phyloP scores from a whole-genome alignment of 2,329 filamentous ascomycete genomes.

The Ascochyta viciae-villosae region DNA sequence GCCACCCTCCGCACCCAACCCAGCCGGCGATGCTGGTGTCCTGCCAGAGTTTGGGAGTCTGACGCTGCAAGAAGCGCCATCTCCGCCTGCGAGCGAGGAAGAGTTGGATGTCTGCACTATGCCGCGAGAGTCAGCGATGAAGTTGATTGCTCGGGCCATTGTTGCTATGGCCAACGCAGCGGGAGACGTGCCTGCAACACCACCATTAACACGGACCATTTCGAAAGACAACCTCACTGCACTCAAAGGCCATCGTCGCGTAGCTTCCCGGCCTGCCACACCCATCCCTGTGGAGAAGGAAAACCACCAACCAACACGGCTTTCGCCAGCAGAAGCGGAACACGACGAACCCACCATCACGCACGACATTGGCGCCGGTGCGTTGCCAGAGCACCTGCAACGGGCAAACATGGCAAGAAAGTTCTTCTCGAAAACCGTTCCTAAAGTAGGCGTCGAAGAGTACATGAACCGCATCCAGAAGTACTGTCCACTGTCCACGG shows the following conservation, averaged over 20 bases:
- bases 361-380: constrained; percentile 65
- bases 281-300: constrained; percentile 51
- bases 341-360: constrained; percentile 56
- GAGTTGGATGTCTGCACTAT: constrained; percentile 76
- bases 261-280: constrained; percentile 48
- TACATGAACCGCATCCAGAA: constrained; percentile 87
- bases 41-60: constrained; percentile 46
- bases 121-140: constrained; percentile 75
- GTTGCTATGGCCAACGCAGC: constrained; percentile 71
- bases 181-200: constrained; percentile 82
- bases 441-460: constrained; percentile 80
- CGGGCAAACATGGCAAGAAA: constrained; percentile 87
- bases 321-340: constrained; percentile 60
- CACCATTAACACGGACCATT: constrained; percentile 68
- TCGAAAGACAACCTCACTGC: constrained; percentile 51
- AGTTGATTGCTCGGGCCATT: constrained; percentile 70
- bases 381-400: constrained; percentile 76
- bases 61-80: constrained; percentile 45
- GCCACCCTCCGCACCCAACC: constrained; percentile 50
- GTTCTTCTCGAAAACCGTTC: constrained; percentile 89
- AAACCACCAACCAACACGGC: constrained; percentile 47
- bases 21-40: constrained; percentile 50
- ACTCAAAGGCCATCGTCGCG: constrained; percentile 40
- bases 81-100: constrained; percentile 49
- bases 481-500: constrained; percentile 92